A percentile compares a stretch with the other conserved stretches of the same genome.
Evolutionary conservation across 352 stramenopile genomes (phyloP).

Genomic region (Phytophthora cajani): DNA sequence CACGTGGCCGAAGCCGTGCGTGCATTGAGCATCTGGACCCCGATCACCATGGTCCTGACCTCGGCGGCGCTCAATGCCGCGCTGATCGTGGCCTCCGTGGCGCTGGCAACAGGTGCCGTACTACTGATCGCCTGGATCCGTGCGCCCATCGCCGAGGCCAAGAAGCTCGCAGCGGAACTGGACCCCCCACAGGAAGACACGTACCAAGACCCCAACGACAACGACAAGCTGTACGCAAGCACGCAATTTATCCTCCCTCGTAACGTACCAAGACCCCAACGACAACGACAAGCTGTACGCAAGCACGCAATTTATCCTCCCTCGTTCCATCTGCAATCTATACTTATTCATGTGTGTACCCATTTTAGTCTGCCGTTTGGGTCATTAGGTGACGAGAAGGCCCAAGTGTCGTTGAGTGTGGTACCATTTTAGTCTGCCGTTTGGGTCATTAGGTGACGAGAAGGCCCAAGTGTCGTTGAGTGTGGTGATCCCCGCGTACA

Average conservation of each 20-base stretch:
- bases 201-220: slow-evolving; percentile 60
- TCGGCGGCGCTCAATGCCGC: slow-evolving; percentile 24
- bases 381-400: slow-evolving; percentile 62
- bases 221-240: slow-evolving; percentile 46
- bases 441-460: slow-evolving; percentile 71
- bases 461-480: slow-evolving; percentile 70
- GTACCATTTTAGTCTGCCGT: slow-evolving; percentile 63
- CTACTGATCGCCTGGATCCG: slow-evolving; percentile 66
- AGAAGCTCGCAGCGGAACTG: slow-evolving; percentile 49
- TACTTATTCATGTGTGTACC: background rate
- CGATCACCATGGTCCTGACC: slow-evolving; percentile 18
- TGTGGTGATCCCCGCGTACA: slow-evolving; percentile 95
- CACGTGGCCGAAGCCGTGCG: slow-evolving; percentile 19
- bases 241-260: slow-evolving; percentile 5
- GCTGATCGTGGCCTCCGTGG: slow-evolving; percentile 26
- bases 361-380: slow-evolving; percentile 54
- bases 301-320: slow-evolving; percentile 3
- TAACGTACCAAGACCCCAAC: slow-evolving; percentile 67
- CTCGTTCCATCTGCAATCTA: background rate
- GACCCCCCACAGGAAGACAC: slow-evolving; percentile 64
- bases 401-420: slow-evolving; percentile 82
- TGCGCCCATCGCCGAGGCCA: slow-evolving; percentile 61
- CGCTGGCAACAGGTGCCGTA: slow-evolving; percentile 31
- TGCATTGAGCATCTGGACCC: slow-evolving; percentile 11
- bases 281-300: slow-evolving; percentile 47